These are phyloP conservation scores for Chytriomyces confervae DNA, from an alignment of 192 early-diverging fungal species.

Conservation along the genomic window DNA sequence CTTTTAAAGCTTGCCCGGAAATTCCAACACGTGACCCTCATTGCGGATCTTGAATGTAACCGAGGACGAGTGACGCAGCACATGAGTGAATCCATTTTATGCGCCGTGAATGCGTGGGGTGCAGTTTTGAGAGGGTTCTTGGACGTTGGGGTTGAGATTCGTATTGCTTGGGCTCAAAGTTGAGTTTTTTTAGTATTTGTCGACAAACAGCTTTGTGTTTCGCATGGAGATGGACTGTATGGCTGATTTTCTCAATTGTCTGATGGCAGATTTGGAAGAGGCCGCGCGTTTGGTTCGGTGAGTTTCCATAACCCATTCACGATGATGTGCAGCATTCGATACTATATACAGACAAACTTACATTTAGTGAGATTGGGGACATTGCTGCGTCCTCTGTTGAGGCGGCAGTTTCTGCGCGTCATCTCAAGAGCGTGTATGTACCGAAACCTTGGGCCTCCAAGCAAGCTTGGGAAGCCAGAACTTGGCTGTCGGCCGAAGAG, in stretches of 20 bases:
- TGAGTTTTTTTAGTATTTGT: background rate
- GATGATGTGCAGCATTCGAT: no score
- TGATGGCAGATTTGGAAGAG: slow-evolving; percentile 8
- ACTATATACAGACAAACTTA: background rate
- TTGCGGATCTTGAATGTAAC: background rate
- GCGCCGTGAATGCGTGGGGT: slow-evolving; percentile 6
- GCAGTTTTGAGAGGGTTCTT: background rate
- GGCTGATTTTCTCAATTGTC: slow-evolving; percentile 35
- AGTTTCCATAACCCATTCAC: no score
- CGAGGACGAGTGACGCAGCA: slow-evolving; percentile 14
- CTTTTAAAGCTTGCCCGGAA: slow-evolving; percentile 4
- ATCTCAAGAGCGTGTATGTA: no score
- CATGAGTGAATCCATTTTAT: slow-evolving; percentile 16
- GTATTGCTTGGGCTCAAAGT: slow-evolving; percentile 23
- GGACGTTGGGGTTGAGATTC: slow-evolving; percentile 10
- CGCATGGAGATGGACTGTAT: background rate
- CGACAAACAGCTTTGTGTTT: background rate
- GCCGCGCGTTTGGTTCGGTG: no score
- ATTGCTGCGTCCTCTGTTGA: background rate
- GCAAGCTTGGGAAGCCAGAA: no score
- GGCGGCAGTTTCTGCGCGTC: background rate
- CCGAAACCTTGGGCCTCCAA: no score
- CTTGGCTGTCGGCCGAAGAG: no score
- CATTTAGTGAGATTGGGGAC: slow-evolving; percentile 28
- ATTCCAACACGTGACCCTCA: background rate